These are phyloP conservation scores for Diaporthe sp. DNA, from an alignment of 2,329 filamentous ascomycete species.

Conservation along the genomic window DNA sequence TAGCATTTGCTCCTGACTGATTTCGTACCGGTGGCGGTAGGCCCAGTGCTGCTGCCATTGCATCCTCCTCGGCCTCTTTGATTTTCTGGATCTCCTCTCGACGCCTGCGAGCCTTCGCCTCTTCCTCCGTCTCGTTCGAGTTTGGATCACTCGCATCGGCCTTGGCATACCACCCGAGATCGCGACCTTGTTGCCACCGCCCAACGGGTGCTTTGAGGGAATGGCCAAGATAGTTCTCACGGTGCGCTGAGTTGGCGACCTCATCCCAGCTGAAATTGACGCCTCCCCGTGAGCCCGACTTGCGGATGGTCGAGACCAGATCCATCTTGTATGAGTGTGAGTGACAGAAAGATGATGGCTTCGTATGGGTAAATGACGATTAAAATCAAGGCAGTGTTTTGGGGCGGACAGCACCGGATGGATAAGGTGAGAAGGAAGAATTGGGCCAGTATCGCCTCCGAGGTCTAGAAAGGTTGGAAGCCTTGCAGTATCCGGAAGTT, in stretches of 20 bases:
- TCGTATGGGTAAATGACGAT: not conserved
- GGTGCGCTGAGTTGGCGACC: conserved; percentile 86
- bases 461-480: not conserved
- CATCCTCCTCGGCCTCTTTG: conserved; percentile 94
- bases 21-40: conserved; percentile 77
- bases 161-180: conserved; percentile 76
- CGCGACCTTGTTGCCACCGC: conserved; percentile 87
- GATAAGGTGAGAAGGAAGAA: not conserved
- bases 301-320: conserved; percentile 91
- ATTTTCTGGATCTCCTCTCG: conserved; percentile 84
- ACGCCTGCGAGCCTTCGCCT: conserved; percentile 71
- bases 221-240: conserved; percentile 92
- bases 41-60: conserved; percentile 85
- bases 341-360: not conserved
- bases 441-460: not conserved
- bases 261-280: conserved; percentile 98
- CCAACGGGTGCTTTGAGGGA: conserved; percentile 93
- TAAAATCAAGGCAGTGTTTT: not conserved
- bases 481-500: not conserved
- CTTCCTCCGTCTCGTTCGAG: conserved; percentile 69
- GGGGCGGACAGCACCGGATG: not conserved
- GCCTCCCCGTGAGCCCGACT: conserved; percentile 90
- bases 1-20: conserved; percentile 74
- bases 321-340: conserved; percentile 73
- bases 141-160: conserved; percentile 61